A percentile compares a stretch with the other conserved stretches of the same genome.
Conservation (phyloP, 163 green algal species). For the Coccomyxa subellipsoidea region DNA sequence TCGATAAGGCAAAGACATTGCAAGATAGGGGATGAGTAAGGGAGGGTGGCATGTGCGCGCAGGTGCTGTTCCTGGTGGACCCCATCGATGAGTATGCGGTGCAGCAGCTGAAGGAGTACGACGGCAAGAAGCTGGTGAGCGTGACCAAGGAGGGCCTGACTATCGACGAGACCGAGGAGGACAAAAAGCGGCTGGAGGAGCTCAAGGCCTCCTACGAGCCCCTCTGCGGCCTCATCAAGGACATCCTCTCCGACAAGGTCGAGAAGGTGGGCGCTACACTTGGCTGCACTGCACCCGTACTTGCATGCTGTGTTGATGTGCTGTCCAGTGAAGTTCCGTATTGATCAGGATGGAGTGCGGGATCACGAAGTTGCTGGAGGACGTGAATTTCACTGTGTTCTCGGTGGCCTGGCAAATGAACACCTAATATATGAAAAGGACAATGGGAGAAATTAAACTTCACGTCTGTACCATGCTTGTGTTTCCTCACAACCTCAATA, state of each 20-base stretch:
- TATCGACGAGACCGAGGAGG: constrained; percentile 95
- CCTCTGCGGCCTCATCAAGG: constrained; percentile 94
- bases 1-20: too few relatives aligned
- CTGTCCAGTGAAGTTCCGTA: too few relatives aligned
- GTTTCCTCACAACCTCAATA: too few relatives aligned
- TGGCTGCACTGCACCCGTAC: too few relatives aligned
- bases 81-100: constrained; percentile 97
- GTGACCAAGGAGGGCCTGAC: constrained; percentile 98
- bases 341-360: too few relatives aligned
- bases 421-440: too few relatives aligned
- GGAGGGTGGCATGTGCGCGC: background rate
- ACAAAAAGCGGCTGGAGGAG: constrained; percentile 97
- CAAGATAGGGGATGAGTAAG: background rate
- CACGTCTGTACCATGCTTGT: too few relatives aligned
- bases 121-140: constrained; percentile 98
- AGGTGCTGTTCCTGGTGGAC: constrained; percentile 98
- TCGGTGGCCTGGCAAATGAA: too few relatives aligned
- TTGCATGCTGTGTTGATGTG: too few relatives aligned
- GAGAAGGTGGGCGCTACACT: constrained; percentile 74
- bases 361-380: too few relatives aligned
- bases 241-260: constrained; percentile 96
- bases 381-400: too few relatives aligned
- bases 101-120: constrained; percentile 99
- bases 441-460: too few relatives aligned
- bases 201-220: constrained; percentile 84